Evolutionary conservation across 768 basidiomycete species (phyloP).

Genomic region (Leccinum disarticulatum): DNA sequence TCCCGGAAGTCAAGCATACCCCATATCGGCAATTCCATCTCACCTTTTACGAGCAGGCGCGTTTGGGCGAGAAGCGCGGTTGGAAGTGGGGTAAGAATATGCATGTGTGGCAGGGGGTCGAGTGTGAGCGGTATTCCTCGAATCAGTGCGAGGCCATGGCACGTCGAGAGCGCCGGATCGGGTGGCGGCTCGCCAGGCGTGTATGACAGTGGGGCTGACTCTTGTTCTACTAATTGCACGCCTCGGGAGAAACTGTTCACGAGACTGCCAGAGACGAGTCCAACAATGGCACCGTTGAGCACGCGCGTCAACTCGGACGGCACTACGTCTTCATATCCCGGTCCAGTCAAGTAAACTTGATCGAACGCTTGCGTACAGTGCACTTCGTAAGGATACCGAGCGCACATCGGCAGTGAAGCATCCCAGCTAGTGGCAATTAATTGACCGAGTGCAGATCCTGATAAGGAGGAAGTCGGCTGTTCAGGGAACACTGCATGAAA

Average conservation of each 20-base stretch:
- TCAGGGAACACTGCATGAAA: slow-evolving; percentile 55
- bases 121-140: slow-evolving; percentile 42
- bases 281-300: slow-evolving; percentile 81
- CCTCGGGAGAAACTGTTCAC: not conserved
- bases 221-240: not conserved
- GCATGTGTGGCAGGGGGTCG: slow-evolving; percentile 43
- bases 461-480: slow-evolving; percentile 24
- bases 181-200: slow-evolving; percentile 54
- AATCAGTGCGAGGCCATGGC: slow-evolving; percentile 77
- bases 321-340: slow-evolving; percentile 79
- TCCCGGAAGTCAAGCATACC: slow-evolving; percentile 76
- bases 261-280: slow-evolving; percentile 46
- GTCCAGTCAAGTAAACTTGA: slow-evolving; percentile 63
- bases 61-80: slow-evolving; percentile 39
- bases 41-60: slow-evolving; percentile 69
- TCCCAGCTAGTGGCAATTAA: slow-evolving; percentile 58
- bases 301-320: slow-evolving; percentile 66
- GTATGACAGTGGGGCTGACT: slow-evolving; percentile 48
- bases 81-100: slow-evolving; percentile 80
- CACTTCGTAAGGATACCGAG: slow-evolving; percentile 71
- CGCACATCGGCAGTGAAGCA: slow-evolving; percentile 64
- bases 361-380: slow-evolving; percentile 57
- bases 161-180: slow-evolving; percentile 56
- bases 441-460: slow-evolving; percentile 29
- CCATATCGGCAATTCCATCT: slow-evolving; percentile 85